These are phyloP conservation scores for Biscutella laevigata DNA, from an alignment of 441 rosid genomes.

Conservation along the genomic window DNA sequence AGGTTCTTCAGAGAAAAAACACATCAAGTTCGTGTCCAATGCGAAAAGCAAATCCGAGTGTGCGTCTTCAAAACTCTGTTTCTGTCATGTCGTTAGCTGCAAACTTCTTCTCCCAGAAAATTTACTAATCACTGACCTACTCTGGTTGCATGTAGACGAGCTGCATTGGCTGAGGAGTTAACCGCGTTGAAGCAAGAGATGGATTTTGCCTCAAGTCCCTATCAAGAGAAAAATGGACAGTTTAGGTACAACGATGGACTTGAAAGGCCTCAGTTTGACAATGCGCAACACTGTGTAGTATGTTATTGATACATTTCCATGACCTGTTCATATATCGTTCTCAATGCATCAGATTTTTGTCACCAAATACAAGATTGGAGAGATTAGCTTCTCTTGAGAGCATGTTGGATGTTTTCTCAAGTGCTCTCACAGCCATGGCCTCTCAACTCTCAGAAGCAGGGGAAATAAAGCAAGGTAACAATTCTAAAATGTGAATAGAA, in stretches of 20 bases:
- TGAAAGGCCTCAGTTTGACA: neutral
- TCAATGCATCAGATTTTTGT: slow-evolving; percentile 31
- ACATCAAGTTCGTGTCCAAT: slow-evolving; percentile 50
- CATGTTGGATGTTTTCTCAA: slow-evolving; percentile 58
- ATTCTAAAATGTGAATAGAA: neutral
- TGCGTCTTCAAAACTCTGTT: slow-evolving; percentile 29
- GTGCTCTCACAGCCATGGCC: slow-evolving; percentile 50
- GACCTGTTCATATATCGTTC: slow-evolving; percentile 17
- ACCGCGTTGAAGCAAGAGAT: slow-evolving; percentile 42
- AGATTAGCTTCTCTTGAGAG: slow-evolving; percentile 52
- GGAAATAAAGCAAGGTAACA: slow-evolving; percentile 52
- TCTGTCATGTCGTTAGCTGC: neutral
- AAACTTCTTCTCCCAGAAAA: neutral
- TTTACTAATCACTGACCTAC: slow-evolving; percentile 2
- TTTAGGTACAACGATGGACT: slow-evolving; percentile 29
- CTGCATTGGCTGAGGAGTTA: slow-evolving; percentile 54
- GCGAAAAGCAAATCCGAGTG: slow-evolving; percentile 61
- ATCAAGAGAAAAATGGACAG: slow-evolving; percentile 38
- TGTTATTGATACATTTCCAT: slow-evolving; percentile 13
- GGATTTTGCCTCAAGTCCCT: slow-evolving; percentile 40
- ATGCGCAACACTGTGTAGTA: neutral
- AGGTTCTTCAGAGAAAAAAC: slow-evolving; percentile 81
- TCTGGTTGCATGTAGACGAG: slow-evolving; percentile 34
- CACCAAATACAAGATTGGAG: slow-evolving; percentile 49
- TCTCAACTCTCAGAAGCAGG: slow-evolving; percentile 70